These are phyloP conservation scores for Bruguiera sexangula DNA, from an alignment of 345 rosid genomes.

Conservation along the genomic window DNA sequence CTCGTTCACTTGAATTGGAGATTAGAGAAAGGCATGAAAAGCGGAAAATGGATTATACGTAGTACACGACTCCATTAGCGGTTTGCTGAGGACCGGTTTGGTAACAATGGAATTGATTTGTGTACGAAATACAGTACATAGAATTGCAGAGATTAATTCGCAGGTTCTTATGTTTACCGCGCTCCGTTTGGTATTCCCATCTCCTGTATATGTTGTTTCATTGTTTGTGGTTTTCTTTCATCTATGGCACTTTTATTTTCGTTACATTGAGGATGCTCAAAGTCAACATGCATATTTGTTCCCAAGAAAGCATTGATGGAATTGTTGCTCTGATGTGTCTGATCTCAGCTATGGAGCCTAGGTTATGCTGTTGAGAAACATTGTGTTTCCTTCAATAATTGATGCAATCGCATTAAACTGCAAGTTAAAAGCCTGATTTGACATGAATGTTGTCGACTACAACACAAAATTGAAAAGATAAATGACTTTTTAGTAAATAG, in stretches of 20 bases:
- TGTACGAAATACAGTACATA: background rate
- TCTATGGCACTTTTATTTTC: too few species aligned
- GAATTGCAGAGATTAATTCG: background rate
- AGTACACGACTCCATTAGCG: too few species aligned
- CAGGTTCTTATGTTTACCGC: background rate
- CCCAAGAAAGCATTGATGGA: background rate
- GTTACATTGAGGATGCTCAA: background rate
- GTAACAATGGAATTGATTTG: too few species aligned
- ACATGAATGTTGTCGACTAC: too few species aligned
- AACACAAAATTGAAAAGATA: too few species aligned
- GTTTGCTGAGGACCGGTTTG: too few species aligned
- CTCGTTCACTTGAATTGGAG: background rate
- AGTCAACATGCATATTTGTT: background rate
- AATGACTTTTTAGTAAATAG: too few species aligned
- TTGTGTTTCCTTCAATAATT: constrained; percentile 65
- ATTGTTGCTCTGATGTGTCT: background rate
- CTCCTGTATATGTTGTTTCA: too few species aligned
- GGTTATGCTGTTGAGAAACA: constrained; percentile 53
- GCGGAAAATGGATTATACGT: background rate
- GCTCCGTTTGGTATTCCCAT: background rate
- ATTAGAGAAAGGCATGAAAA: background rate
- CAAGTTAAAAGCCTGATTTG: too few species aligned
- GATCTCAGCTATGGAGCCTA: constrained; percentile 70
- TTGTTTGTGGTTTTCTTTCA: too few species aligned
- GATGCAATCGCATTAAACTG: constrained; percentile 52